Percentiles rank a stretch among this genome's conserved stretches.
Conservation (phyloP, 2,329 filamentous ascomycete genomes). For the Talaromyces sp. region DNA sequence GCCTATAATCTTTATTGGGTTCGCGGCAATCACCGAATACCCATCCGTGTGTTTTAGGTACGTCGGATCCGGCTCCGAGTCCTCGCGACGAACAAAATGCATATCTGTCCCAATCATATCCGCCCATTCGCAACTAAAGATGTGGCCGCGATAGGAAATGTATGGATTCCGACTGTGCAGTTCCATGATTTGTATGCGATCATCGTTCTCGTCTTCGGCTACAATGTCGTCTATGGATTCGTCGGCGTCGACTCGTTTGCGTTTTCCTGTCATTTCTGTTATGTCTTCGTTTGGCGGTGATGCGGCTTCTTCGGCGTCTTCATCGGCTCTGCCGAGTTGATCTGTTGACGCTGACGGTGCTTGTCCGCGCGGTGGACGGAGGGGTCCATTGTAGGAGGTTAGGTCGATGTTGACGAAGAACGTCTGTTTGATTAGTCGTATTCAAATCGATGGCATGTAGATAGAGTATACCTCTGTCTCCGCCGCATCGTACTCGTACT, state of each 20-base stretch:
- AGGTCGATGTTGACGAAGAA: conserved; percentile 63
- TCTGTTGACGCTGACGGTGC: conserved; percentile 22
- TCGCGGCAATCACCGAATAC: conserved; percentile 71
- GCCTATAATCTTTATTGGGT: conserved; percentile 68
- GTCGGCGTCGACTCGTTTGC: background rate
- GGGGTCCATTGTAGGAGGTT: conserved; percentile 44
- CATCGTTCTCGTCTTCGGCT: conserved; percentile 20
- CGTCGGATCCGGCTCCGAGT: conserved; percentile 48
- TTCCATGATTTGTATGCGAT: conserved; percentile 74
- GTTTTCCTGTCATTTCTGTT: conserved; percentile 2
- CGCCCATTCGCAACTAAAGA: conserved; percentile 79
- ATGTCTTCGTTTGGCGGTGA: conserved; percentile 33
- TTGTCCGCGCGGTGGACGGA: conserved; percentile 35
- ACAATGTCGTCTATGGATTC: background rate
- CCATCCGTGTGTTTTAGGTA: conserved; percentile 42
- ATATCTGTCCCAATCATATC: conserved; percentile 82
- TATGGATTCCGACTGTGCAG: conserved; percentile 74
- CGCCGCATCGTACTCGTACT: conserved; percentile 61
- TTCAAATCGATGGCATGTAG: background rate
- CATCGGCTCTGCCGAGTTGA: background rate
- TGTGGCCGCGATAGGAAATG: conserved; percentile 72
- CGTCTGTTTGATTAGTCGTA: conserved; percentile 39
- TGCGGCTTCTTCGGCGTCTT: conserved; percentile 17
- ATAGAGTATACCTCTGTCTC: conserved; percentile 50
- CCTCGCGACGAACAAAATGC: conserved; percentile 62